Percentiles rank a stretch among this genome's conserved stretches.
These are phyloP conservation scores for Coelastrella sp. DNA, from an alignment of 139 green algal species.

Conservation along the genomic window DNA sequence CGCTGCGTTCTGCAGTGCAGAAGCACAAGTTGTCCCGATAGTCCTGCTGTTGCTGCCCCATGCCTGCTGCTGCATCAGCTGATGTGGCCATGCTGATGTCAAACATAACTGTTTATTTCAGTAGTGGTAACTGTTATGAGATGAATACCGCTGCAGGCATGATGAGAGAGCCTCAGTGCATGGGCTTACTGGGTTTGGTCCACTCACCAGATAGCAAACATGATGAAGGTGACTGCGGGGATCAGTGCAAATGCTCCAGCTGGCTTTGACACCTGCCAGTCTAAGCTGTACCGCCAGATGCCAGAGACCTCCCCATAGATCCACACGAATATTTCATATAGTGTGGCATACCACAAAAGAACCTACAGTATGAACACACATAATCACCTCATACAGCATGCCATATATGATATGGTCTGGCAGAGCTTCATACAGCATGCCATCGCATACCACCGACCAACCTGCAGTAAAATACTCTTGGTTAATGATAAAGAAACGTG, in stretches of 20 bases:
- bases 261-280: slow-evolving; percentile 11
- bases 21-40: too few relatives aligned
- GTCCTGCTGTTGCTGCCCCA: neutral
- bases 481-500: too few relatives aligned
- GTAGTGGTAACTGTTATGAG: too few relatives aligned
- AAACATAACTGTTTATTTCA: too few relatives aligned
- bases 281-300: slow-evolving; percentile 51
- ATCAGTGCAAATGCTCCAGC: slow-evolving; percentile 13
- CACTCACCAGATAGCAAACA: slow-evolving; percentile 37
- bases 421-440: slow-evolving; percentile 13
- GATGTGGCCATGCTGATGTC: neutral
- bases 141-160: too few relatives aligned
- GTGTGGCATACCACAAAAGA: slow-evolving; percentile 48
- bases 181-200: neutral
- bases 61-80: neutral
- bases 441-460: slow-evolving; percentile 38
- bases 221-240: neutral
- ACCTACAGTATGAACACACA: slow-evolving; percentile 37
- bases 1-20: too few relatives aligned
- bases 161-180: neutral
- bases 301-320: slow-evolving; percentile 42
- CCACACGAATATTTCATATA: slow-evolving; percentile 57
- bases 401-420: too few relatives aligned
- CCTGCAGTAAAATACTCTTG: neutral
- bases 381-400: neutral